Conservation (phyloP, 2,329 filamentous ascomycete species). For the Diaporthe helianthi region DNA sequence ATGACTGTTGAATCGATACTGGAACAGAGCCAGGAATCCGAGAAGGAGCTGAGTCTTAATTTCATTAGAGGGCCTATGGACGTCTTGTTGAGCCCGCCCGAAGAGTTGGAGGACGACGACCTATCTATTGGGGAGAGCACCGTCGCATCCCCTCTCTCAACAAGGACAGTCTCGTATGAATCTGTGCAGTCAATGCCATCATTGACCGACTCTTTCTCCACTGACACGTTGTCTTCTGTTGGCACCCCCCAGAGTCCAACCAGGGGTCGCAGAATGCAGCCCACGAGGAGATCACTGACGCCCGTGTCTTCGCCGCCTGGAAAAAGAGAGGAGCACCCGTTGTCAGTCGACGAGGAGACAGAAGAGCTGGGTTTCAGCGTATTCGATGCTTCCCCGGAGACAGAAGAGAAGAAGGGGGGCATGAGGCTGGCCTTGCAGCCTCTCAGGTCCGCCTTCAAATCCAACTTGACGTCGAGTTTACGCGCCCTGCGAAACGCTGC, state of each 20-base stretch:
- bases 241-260: constrained; percentile 55
- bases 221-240: constrained; percentile 56
- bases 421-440: constrained; percentile 49
- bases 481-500: constrained; percentile 70
- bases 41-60: constrained; percentile 64
- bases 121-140: constrained; percentile 58
- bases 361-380: constrained; percentile 59
- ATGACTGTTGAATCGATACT: constrained; percentile 66
- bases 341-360: constrained; percentile 50
- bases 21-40: constrained; percentile 59
- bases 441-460: constrained; percentile 68
- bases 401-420: constrained; percentile 40
- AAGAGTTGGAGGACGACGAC: constrained; percentile 61
- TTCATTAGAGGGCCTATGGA: constrained; percentile 64
- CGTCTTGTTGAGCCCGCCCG: constrained; percentile 65
- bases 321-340: constrained; percentile 58
- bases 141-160: constrained; percentile 59
- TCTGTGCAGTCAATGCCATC: constrained; percentile 63
- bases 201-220: constrained; percentile 60
- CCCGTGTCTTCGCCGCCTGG: constrained; percentile 63
- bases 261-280: constrained; percentile 50
- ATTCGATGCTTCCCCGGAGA: constrained; percentile 44
- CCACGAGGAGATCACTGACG: constrained; percentile 59
- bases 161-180: constrained; percentile 64
- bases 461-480: constrained; percentile 72